Evolutionary conservation across 768 basidiomycete species (phyloP).

Genomic region (Suillus variegatus): DNA sequence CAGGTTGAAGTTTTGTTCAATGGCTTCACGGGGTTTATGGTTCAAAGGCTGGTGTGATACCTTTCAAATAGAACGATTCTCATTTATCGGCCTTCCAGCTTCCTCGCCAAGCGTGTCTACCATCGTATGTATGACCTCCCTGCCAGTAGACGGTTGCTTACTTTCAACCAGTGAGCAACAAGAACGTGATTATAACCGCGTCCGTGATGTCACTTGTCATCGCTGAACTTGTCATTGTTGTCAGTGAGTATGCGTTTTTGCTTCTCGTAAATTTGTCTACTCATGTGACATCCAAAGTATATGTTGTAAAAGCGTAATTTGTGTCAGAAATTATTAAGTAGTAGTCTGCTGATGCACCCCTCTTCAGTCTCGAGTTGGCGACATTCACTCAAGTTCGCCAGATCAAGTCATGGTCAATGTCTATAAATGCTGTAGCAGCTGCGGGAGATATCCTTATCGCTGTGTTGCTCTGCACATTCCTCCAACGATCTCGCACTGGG

Average conservation of each 20-base stretch:
- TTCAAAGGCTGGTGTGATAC: constrained; percentile 34
- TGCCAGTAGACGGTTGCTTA: constrained; percentile 1
- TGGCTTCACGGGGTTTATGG: constrained; percentile 48
- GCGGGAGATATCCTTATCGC: constrained; percentile 49
- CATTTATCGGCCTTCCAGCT: constrained; percentile 22
- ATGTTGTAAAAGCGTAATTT: constrained; percentile 34
- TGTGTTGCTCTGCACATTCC: constrained; percentile 38
- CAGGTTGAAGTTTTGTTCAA: constrained; percentile 50
- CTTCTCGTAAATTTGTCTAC: background rate
- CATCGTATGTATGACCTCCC: constrained; percentile 30
- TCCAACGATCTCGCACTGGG: constrained; percentile 47
- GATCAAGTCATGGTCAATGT: constrained; percentile 50
- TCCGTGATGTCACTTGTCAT: constrained; percentile 36
- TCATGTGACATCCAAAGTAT: constrained; percentile 26
- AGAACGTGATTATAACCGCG: constrained; percentile 37
- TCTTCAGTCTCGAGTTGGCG: constrained; percentile 34
- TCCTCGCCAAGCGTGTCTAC: constrained; percentile 48
- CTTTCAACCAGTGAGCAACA: constrained; percentile 44
- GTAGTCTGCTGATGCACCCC: background rate
- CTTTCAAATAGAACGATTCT: background rate
- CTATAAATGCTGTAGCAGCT: constrained; percentile 52
- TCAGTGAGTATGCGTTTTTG: constrained; percentile 24
- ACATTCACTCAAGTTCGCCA: constrained; percentile 47
- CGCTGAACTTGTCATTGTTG: constrained; percentile 38
- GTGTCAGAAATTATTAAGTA: background rate